Evolutionary conservation across 1,284 basidiomycete genomes (phyloP).

Genomic region (Cutaneotrichosporon sp.): DNA sequence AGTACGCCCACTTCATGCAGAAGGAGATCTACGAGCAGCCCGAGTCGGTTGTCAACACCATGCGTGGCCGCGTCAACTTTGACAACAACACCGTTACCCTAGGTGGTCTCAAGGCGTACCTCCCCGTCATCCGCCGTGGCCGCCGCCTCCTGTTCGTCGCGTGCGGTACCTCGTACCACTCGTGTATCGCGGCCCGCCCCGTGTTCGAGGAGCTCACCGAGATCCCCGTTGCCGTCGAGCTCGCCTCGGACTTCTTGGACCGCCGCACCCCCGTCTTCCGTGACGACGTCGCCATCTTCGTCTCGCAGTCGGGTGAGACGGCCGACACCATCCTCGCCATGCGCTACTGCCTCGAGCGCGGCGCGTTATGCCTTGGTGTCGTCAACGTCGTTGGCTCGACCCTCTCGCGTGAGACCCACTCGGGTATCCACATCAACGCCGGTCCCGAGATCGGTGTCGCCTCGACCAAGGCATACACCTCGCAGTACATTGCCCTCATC

Average conservation of each 20-base stretch:
- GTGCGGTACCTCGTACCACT: slow-evolving; percentile 98
- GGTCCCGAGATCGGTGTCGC: slow-evolving; percentile 99
- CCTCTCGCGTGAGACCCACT: slow-evolving; percentile 97
- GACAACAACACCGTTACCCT: slow-evolving; percentile 89
- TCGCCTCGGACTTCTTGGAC: slow-evolving; percentile 98
- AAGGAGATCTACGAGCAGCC: slow-evolving; percentile 99
- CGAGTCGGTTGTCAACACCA: slow-evolving; percentile 99
- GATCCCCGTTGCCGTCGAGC: slow-evolving; percentile 95
- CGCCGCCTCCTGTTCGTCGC: slow-evolving; percentile 95
- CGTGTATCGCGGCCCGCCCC: slow-evolving; percentile 84
- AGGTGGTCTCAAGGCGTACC: slow-evolving; percentile 92
- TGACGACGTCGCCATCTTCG: slow-evolving; percentile 95
- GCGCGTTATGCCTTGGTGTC: slow-evolving; percentile 90
- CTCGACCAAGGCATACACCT: slow-evolving; percentile 99
- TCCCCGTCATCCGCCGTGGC: slow-evolving; percentile 93
- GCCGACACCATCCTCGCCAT: slow-evolving; percentile 97
- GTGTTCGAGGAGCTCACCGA: slow-evolving; percentile 99
- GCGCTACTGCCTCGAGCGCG: slow-evolving; percentile 94
- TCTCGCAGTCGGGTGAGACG: slow-evolving; percentile 98
- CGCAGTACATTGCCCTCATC: slow-evolving; percentile 96
- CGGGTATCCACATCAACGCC: slow-evolving; percentile 99
- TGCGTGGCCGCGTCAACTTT: slow-evolving; percentile 99
- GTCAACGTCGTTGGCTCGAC: slow-evolving; percentile 99
- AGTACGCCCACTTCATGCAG: slow-evolving; percentile 99
- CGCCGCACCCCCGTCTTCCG: slow-evolving; percentile 99